phyloP scores from a whole-genome alignment of 2,329 filamentous ascomycete species.

The Penicillium sp. region DNA sequence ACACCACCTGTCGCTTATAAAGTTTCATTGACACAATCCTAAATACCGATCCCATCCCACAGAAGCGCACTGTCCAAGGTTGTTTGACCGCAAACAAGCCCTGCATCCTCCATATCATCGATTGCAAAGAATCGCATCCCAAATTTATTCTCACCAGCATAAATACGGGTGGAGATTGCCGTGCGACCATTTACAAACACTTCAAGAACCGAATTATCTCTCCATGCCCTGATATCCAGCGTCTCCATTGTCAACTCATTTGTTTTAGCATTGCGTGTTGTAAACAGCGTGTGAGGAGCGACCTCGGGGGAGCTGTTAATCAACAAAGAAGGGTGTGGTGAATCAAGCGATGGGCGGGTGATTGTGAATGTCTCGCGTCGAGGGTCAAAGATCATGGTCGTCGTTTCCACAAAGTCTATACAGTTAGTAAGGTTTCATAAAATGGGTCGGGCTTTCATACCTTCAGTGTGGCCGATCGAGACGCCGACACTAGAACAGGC shows the following conservation, averaged over 20 bases:
- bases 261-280: background rate
- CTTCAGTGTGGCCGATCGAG: background rate
- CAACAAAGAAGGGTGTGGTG: background rate
- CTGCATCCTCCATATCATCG: background rate
- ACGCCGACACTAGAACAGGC: background rate
- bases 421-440: background rate
- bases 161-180: conserved; percentile 6
- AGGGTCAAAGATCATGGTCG: background rate
- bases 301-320: background rate
- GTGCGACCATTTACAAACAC: conserved; percentile 9
- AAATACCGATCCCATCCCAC: background rate
- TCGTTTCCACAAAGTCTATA: background rate
- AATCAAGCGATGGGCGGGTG: background rate
- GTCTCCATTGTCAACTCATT: background rate
- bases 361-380: background rate
- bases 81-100: background rate
- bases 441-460: background rate
- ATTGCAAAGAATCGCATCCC: conserved; percentile 5
- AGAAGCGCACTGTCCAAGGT: background rate
- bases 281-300: background rate
- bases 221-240: conserved; percentile 3
- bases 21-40: too few relatives aligned
- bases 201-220: conserved; percentile 6
- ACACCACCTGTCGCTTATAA: too few relatives aligned
- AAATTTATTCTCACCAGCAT: conserved; percentile 4